phyloP scores from a whole-genome alignment of 306 rosid genomes.

The Oemleria cerasiformis region DNA sequence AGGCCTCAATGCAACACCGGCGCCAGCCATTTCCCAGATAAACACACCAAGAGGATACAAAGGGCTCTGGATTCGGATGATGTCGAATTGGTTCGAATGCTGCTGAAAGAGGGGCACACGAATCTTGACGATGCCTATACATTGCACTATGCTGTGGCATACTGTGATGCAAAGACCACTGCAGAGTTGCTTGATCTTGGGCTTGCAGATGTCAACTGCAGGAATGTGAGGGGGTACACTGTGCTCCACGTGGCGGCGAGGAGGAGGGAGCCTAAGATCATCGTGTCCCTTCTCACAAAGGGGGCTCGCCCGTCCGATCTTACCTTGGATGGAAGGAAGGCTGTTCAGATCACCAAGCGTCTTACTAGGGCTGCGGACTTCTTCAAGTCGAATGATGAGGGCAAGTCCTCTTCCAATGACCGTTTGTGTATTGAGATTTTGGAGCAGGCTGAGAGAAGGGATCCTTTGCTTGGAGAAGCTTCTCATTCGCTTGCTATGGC shows the following conservation, averaged over 20 bases:
- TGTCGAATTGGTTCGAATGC: slow-evolving; percentile 55
- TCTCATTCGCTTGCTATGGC: slow-evolving; percentile 66
- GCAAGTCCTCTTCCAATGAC: slow-evolving; percentile 41
- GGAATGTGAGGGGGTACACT: slow-evolving; percentile 52
- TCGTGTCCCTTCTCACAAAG: slow-evolving; percentile 61
- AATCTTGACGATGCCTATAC: slow-evolving; percentile 59
- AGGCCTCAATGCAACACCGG: slow-evolving; percentile 8
- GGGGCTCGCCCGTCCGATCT: slow-evolving; percentile 63
- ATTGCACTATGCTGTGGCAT: slow-evolving; percentile 67
- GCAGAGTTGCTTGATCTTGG: slow-evolving; percentile 66
- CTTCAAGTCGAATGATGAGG: slow-evolving; percentile 40
- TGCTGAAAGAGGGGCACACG: slow-evolving; percentile 57
- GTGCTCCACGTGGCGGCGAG: slow-evolving; percentile 57
- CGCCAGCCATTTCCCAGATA: slow-evolving; percentile 30
- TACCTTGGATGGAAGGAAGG: slow-evolving; percentile 64
- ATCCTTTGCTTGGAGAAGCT: slow-evolving; percentile 61
- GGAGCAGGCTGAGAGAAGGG: slow-evolving; percentile 81
- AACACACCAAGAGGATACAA: slow-evolving; percentile 58
- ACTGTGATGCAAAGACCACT: slow-evolving; percentile 58
- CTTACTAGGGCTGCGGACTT: slow-evolving; percentile 45
- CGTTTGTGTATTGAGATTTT: slow-evolving; percentile 60
- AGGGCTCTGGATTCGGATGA: slow-evolving; percentile 70
- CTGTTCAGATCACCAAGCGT: slow-evolving; percentile 60
- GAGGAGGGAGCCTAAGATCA: slow-evolving; percentile 60
- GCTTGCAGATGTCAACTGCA: slow-evolving; percentile 48